These are phyloP conservation scores for Schizopora paradoxa DNA, from an alignment of 1,284 basidiomycete genomes.

Conservation along the genomic window DNA sequence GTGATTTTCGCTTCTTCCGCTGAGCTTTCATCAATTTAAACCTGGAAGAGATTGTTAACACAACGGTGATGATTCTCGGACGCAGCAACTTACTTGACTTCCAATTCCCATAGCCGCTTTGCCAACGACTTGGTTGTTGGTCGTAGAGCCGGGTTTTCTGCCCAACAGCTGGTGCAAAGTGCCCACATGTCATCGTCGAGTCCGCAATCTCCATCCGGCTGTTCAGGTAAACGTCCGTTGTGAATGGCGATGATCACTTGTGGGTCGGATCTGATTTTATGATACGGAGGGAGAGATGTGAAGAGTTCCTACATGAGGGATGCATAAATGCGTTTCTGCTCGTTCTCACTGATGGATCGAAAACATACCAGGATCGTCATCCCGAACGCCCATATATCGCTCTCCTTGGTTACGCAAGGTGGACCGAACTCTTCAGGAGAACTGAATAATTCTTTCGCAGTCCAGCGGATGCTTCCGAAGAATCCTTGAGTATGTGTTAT, in stretches of 20 bases:
- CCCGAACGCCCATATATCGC: conserved; percentile 17
- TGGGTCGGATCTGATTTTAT: conserved; percentile 2
- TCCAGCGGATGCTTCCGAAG: conserved; percentile 13
- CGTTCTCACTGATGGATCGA: not conserved
- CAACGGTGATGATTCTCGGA: not conserved
- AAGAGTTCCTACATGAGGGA: conserved; percentile 11
- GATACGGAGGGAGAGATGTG: conserved; percentile 11
- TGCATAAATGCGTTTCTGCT: not conserved
- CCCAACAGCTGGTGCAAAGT: conserved; percentile 13
- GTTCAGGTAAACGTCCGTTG: conserved; percentile 9
- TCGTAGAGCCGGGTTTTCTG: conserved; percentile 6
- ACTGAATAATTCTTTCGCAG: conserved; percentile 13
- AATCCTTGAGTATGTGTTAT: conserved; percentile 4
- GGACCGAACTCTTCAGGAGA: not conserved
- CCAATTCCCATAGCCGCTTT: conserved; percentile 14
- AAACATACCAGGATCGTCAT: conserved; percentile 14
- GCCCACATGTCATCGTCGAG: conserved; percentile 14
- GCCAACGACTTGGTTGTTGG: conserved; percentile 10
- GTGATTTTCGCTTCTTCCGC: conserved; percentile 2
- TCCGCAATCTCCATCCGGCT: not conserved
- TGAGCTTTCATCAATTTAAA: not conserved
- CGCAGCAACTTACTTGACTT: no score
- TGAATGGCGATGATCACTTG: conserved; percentile 13
- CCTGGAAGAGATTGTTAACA: not conserved
- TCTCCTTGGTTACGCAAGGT: conserved; percentile 10